Evolutionary conservation across 2,329 filamentous ascomycete species (phyloP), one percentile per base, ranked within the genome.

Genomic region (Achaetomium macrosporum): DNA sequence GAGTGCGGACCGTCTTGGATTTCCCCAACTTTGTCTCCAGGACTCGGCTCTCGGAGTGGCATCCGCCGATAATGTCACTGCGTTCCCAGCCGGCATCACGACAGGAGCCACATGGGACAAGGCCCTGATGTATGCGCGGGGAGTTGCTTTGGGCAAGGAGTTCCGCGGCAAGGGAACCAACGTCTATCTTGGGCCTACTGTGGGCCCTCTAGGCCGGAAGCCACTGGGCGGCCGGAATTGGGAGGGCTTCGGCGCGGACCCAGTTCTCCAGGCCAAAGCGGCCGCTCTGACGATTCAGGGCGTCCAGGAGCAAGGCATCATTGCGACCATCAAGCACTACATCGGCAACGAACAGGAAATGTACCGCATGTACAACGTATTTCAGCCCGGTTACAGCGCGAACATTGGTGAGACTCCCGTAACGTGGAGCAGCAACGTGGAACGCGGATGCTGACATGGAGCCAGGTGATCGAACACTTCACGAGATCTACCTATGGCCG

Each of bases 271-370:
- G 48, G 90, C 87, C 48, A 74, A 85, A 57, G 82, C 83, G 50
- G 84, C 91, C 60, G 82, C 82, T 36, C 77, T 87, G 65, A 88
- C 85, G 1, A 78, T 95, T 56, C 78, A 81, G 65, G 90, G 90
- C 56, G 91, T 95, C 42, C 90, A 95, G 67, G 81, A 85, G 63
- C 83, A 84, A 13, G 89, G 89, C 66, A 81, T 92, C 49, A 86
- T 95, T 70, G 89, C 90, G 56, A 90, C 86, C 63, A 85, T 86
- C 43, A 92, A 91, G 75, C 87, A 91, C 65, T 86, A 75, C 65
- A 80, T 89, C 54, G 78, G 72, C 45, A 88, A 91, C 61, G 87
- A 89, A 69, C 88, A 90, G 71, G 81, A 84, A 64, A 78, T 84
- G 42, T 66, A 80, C 62, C 76, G 77, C 62, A 82, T 78, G 76